phyloP scores from a whole-genome alignment of 768 basidiomycete species.

The Hydnomerulius pinastri region DNA sequence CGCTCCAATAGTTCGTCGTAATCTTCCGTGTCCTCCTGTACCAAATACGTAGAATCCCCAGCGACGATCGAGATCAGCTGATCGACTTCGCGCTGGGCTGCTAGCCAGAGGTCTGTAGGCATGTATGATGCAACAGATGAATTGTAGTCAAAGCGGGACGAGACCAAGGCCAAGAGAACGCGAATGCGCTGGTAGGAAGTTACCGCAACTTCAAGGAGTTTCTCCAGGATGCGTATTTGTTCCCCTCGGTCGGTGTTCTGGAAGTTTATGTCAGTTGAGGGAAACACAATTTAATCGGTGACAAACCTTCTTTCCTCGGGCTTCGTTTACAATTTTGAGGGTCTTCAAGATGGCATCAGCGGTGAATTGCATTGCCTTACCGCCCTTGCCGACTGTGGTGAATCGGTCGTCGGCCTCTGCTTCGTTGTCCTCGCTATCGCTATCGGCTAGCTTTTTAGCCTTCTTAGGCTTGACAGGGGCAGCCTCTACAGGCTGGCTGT shows the following conservation, averaged over 20 bases:
- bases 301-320: conserved; percentile 91
- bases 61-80: conserved; percentile 81
- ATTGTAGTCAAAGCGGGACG: conserved; percentile 97
- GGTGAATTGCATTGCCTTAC: conserved; percentile 79
- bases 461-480: conserved; percentile 37
- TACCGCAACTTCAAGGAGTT: conserved; percentile 79
- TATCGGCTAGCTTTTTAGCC: conserved; percentile 35
- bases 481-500: conserved; percentile 49
- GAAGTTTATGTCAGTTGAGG: conserved; percentile 4
- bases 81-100: conserved; percentile 87
- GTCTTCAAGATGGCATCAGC: conserved; percentile 90
- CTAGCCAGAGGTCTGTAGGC: conserved; percentile 89
- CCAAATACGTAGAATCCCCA: conserved; percentile 69
- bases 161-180: conserved; percentile 89
- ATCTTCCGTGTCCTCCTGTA: conserved; percentile 86
- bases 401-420: conserved; percentile 62
- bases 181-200: conserved; percentile 94
- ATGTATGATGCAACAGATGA: conserved; percentile 83
- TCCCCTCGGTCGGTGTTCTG: conserved; percentile 97
- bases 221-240: conserved; percentile 89
- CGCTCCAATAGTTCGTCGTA: conserved; percentile 92
- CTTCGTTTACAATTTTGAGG: conserved; percentile 88
- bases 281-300: background rate
- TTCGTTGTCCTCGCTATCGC: conserved; percentile 46
- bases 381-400: conserved; percentile 89